Percentiles rank a stretch among this genome's conserved stretches.
Conservation (phyloP, 345 rosid species). For the Pseudoturritis turrita region DNA sequence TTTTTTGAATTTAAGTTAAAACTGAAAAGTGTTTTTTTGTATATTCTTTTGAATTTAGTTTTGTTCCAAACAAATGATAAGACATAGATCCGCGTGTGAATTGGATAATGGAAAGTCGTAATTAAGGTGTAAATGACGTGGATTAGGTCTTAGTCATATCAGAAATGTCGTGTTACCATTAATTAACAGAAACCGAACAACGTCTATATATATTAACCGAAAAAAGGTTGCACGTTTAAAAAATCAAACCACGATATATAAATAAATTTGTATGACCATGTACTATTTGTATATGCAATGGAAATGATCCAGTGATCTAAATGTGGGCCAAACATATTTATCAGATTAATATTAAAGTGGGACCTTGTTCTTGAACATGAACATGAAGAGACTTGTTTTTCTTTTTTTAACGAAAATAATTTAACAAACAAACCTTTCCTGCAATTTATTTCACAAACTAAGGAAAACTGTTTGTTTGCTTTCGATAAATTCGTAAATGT, state of each 20-base stretch:
- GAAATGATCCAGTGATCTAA: background rate
- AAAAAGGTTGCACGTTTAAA: conserved; percentile 1
- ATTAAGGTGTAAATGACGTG: conserved; percentile 25
- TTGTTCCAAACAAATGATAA: background rate
- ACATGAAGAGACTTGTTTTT: background rate
- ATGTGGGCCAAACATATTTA: background rate
- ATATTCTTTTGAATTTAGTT: too few species aligned
- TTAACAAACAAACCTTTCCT: too few species aligned
- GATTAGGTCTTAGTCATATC: conserved; percentile 7
- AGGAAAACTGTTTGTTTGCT: background rate
- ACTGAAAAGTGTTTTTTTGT: background rate
- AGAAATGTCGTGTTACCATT: conserved; percentile 4
- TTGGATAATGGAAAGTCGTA: conserved; percentile 3
- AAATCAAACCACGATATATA: background rate
- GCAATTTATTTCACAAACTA: too few species aligned
- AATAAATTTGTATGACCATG: background rate
- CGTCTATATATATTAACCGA: background rate
- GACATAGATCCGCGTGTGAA: background rate
- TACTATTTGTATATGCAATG: background rate
- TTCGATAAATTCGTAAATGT: background rate
- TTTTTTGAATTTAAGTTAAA: background rate
- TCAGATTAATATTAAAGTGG: background rate
- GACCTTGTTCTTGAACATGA: background rate
- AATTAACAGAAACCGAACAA: conserved; percentile 1
- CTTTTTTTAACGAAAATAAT: too few species aligned